phyloP scores from a whole-genome alignment of 2,329 filamentous ascomycete species.

The Coniochaeta prunicola region DNA sequence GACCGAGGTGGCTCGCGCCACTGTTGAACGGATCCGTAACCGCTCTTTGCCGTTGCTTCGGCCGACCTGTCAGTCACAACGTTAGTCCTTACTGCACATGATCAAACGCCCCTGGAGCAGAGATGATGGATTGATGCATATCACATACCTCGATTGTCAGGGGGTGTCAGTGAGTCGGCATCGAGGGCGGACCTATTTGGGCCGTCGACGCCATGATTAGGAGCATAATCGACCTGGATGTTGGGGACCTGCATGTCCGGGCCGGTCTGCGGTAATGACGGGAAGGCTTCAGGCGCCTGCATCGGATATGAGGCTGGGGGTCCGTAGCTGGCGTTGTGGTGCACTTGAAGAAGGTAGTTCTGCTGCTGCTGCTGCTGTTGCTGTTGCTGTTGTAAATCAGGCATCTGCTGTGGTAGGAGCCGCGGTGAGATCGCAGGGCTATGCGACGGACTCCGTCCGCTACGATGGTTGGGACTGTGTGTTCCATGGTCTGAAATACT shows the following conservation, averaged over 20 bases:
- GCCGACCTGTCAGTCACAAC: slow-evolving; percentile 30
- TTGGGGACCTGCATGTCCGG: slow-evolving; percentile 65
- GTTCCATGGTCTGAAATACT: slow-evolving; percentile 66
- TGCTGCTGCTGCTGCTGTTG: slow-evolving; percentile 40
- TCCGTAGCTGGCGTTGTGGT: slow-evolving; percentile 29
- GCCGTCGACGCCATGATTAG: slow-evolving; percentile 61
- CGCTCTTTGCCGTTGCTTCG: slow-evolving; percentile 42
- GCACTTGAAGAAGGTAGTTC: slow-evolving; percentile 34
- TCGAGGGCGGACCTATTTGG: slow-evolving; percentile 59
- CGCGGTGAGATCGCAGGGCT: slow-evolving; percentile 60
- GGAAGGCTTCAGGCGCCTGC: slow-evolving; percentile 41
- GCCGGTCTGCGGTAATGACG: slow-evolving; percentile 37
- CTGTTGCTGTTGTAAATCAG: slow-evolving; percentile 42
- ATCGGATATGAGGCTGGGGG: slow-evolving; percentile 32
- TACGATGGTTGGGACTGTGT: slow-evolving; percentile 52
- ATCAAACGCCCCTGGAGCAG: no score
- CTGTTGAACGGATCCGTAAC: slow-evolving; percentile 55
- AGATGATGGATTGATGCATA: neutral
- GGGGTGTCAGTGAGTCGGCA: slow-evolving; percentile 76
- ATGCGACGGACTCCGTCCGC: slow-evolving; percentile 75
- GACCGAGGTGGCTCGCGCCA: slow-evolving; percentile 30
- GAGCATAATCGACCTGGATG: slow-evolving; percentile 90
- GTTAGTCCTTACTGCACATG: neutral
- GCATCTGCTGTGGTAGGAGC: slow-evolving; percentile 48
- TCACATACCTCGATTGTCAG: slow-evolving; percentile 56